phyloP scores from a whole-genome alignment of 2,329 filamentous ascomycete genomes.

The Monosporascus sp. region DNA sequence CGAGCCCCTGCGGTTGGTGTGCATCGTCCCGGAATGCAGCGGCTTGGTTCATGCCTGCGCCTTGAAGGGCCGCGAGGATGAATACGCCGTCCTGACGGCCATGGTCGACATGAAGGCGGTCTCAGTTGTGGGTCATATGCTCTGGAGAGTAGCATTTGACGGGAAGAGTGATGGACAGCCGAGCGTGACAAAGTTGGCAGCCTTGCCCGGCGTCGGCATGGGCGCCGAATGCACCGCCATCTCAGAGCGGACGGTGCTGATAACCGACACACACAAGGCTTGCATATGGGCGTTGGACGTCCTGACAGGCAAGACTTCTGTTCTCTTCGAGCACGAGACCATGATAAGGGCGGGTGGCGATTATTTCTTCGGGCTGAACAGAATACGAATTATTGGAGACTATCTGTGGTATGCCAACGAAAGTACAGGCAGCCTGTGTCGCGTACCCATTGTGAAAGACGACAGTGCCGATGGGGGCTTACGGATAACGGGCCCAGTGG shows the following conservation, averaged over 20 bases:
- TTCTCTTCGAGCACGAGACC: conserved; percentile 18
- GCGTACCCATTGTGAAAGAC: conserved; percentile 19
- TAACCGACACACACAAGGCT: conserved; percentile 17
- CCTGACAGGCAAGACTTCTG: conserved; percentile 12
- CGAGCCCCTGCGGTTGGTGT: conserved; percentile 17
- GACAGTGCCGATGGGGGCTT: conserved; percentile 13
- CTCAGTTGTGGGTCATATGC: conserved; percentile 16
- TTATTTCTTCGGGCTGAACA: conserved; percentile 23
- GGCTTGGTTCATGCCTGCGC: conserved; percentile 20
- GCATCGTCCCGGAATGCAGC: conserved; percentile 20
- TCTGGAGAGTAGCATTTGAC: conserved; percentile 21
- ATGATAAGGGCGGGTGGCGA: conserved; percentile 17
- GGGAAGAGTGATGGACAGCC: conserved; percentile 23
- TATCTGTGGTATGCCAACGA: conserved; percentile 26
- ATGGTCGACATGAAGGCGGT: conserved; percentile 24
- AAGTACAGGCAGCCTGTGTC: conserved; percentile 19
- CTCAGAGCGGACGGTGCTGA: conserved; percentile 19
- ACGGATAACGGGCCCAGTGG: conserved; percentile 15
- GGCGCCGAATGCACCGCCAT: conserved; percentile 16
- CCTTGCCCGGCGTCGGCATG: conserved; percentile 15
- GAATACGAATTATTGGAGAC: conserved; percentile 16
- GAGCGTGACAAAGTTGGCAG: conserved; percentile 15
- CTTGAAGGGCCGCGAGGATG: conserved; percentile 18
- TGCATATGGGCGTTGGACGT: conserved; percentile 24
- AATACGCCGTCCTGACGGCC: conserved; percentile 21